Conservation (phyloP, 1,139 yeast genomes). For the Arxiozyma heterogenica region DNA sequence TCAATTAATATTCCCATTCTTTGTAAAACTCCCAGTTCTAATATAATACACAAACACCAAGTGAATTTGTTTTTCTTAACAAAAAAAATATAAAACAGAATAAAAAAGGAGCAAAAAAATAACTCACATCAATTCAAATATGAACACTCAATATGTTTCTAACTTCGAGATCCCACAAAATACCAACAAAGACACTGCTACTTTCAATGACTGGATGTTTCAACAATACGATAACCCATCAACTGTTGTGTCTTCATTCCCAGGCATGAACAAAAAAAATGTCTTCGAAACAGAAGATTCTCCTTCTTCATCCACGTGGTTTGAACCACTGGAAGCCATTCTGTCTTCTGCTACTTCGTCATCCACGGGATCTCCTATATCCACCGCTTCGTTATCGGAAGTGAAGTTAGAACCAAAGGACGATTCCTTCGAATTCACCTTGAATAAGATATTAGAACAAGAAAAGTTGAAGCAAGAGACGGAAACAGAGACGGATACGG, state of each 20-base stretch:
- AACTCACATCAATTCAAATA: neutral
- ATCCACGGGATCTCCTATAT: constrained; percentile 22
- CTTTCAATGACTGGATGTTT: neutral
- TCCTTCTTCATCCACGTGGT: neutral
- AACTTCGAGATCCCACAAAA: neutral
- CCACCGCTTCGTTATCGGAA: neutral
- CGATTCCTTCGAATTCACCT: neutral
- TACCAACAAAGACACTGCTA: neutral
- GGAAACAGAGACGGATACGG: constrained; percentile 1
- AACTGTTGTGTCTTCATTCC: neutral
- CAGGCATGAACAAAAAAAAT: neutral
- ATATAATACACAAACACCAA: no score
- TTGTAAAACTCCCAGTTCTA: neutral
- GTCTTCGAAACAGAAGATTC: neutral
- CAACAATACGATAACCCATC: neutral
- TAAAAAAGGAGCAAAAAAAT: no score
- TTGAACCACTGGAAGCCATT: neutral
- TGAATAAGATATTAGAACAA: neutral
- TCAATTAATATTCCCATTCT: neutral
- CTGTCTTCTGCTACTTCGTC: constrained; percentile 4
- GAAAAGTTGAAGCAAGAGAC: neutral
- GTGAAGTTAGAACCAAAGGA: constrained; percentile 3
- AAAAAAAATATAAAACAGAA: no score
- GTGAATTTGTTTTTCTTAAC: no score
- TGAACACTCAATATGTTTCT: neutral